Evolutionary conservation across 2,329 filamentous ascomycete species (phyloP), one percentile per base, ranked within the genome.

Genomic region (Chrysoporthe cubensis): DNA sequence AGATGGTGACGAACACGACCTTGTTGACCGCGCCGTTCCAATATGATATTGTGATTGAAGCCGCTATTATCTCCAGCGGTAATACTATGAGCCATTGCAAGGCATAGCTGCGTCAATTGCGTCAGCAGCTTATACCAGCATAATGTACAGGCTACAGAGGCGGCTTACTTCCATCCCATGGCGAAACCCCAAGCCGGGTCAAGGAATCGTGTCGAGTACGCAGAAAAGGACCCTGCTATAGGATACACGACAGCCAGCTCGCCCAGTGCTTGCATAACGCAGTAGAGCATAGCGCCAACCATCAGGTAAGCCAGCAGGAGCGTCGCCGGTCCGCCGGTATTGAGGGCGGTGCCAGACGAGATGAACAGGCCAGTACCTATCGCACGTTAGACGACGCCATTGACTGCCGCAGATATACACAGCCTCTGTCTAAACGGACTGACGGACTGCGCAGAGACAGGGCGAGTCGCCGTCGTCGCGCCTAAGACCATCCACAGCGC

Each of bases 151-250:
- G 43, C 26, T 37, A 52, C 3, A 57, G 43, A 16, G 46, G 14
- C n/a, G 42, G 84, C 88, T 78, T 78, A 92, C 85, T 96, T 97
- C 93, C 93, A 97, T 18, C 93, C 94, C 92, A 97, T 96, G 59
- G 93, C 92, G 76, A 97, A 97, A 0, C 94, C 94, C 93, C 93
- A 97, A 0, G 94, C 94, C 0, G 94, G 95, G 75, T 97, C 94
- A 21, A 98, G 80, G 75, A 98, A 97, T 21, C 95, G 88, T 42
- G 93, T 97, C 21, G 94, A 96, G 80, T 94, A 97, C 8, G 93
- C 90, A 0, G 93, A 93, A 76, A 97, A 98, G 3, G 94, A 96
- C 66, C 95, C 95, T 32, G 94, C 92, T 34, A 97, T 91, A 3
- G 95, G 95, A 73, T 95, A 97, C 14, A 94, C 81, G 21, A 97